Evolutionary conservation across 2,329 filamentous ascomycete genomes (phyloP).

Genomic region (Phaeomoniella chlamydospora): DNA sequence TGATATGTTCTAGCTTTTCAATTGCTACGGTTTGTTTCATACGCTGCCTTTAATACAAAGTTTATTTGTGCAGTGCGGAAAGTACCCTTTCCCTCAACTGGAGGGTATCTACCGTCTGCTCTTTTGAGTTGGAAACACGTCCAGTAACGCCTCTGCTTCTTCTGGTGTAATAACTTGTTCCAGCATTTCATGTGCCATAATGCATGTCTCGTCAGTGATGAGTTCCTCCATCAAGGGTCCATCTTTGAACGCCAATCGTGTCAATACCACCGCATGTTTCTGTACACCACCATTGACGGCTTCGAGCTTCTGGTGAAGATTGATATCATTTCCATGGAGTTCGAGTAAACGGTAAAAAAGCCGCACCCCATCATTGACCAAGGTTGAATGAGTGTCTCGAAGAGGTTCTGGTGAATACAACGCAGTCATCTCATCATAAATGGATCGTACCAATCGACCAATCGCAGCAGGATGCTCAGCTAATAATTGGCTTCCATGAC

Average conservation of each 20-base stretch:
- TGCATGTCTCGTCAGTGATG: slow-evolving; percentile 63
- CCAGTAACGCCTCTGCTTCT: slow-evolving; percentile 48
- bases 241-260: slow-evolving; percentile 73
- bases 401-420: slow-evolving; percentile 39
- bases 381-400: slow-evolving; percentile 28
- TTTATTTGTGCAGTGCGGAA: no score
- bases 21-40: no score
- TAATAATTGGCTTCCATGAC: slow-evolving; percentile 47
- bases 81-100: no score
- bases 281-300: slow-evolving; percentile 59
- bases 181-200: slow-evolving; percentile 68
- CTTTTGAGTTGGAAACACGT: slow-evolving; percentile 23
- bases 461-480: slow-evolving; percentile 55
- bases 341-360: slow-evolving; percentile 46
- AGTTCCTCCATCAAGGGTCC: slow-evolving; percentile 62
- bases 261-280: slow-evolving; percentile 68
- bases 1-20: no score
- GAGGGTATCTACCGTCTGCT: neutral
- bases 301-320: slow-evolving; percentile 58
- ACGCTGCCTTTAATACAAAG: no score
- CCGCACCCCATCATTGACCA: slow-evolving; percentile 47
- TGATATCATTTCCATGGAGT: slow-evolving; percentile 45
- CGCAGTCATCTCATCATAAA: slow-evolving; percentile 56
- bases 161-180: slow-evolving; percentile 72
- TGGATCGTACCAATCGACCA: slow-evolving; percentile 58